Base-by-base conservation (phyloP, 441 rosid species). In the Euphorbia schlechtendalii region DNA sequence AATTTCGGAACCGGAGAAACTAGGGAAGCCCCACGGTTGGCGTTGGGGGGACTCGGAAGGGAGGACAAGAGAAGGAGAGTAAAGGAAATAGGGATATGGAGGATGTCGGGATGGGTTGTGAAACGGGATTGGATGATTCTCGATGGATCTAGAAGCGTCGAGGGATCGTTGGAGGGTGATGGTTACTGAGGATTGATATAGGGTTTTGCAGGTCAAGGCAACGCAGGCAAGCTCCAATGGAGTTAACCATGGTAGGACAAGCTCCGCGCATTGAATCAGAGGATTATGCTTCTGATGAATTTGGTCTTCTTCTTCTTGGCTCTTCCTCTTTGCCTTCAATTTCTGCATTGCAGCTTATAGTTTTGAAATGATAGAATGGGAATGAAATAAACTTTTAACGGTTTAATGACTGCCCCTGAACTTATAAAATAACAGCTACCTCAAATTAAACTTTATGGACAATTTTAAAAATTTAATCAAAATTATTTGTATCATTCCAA, bases 81-180 rank as follows among this genome's bases (percentile, higher is more conserved):
- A 90, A 60, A 83, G 60, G 86, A 88, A 93, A 70, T 77, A 76
- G 49, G 81, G 81, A 68, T 88, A 93, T 0, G 75, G 84, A 38
- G 58, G 70, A 13, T 69, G 55, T 36, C 73, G 64, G 20, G 17
- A 1, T 34, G 79, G 8, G 69, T 80, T 82, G 74, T 14, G 61
- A 69, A 90, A 90, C 27, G 90, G 87, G 66, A 88, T 36, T 0
- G 84, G 78, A 56, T 68, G 54, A 73, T 21, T 72, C 76, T 93
- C 97, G 17, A 82, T 60, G 60, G 84, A 85, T 34, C 87, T 75
- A 51, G 96, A 60, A 21, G 93, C 93, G 77, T 93, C 88, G n/a
- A 75, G 76, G 32, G 86, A 80, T 34, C 96, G 90, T 18, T 22
- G 76, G 68, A 56, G 59, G 56, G 82, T 74, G 71, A 84, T 27